phyloP scores from a whole-genome alignment of 805 yeast species.

The Saccharomycopsis lassenensis region DNA sequence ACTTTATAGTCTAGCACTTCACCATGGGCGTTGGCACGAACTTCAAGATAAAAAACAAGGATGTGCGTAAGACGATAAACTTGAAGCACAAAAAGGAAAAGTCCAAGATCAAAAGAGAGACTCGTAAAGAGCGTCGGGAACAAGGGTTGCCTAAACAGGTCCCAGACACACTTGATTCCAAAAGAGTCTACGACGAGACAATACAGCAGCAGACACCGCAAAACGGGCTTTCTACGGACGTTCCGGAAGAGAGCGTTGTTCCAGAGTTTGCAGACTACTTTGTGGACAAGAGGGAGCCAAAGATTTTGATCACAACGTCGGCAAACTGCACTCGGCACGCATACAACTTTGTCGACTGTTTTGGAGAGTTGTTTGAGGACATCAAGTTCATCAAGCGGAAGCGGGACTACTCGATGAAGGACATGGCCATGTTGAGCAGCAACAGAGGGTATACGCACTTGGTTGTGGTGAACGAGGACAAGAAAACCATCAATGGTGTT shows the following conservation, averaged over 20 bases:
- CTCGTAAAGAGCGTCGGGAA: constrained; percentile 60
- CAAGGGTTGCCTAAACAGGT: constrained; percentile 70
- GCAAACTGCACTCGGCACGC: constrained; percentile 79
- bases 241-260: constrained; percentile 43
- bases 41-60: constrained; percentile 17
- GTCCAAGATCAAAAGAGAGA: constrained; percentile 33
- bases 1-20: neutral
- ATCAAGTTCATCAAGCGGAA: constrained; percentile 82
- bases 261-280: constrained; percentile 57
- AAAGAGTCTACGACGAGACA: constrained; percentile 82
- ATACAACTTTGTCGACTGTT: constrained; percentile 78
- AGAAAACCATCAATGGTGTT: constrained; percentile 65
- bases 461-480: constrained; percentile 86
- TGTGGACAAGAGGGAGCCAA: constrained; percentile 51
- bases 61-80: constrained; percentile 12
- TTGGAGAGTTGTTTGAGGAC: constrained; percentile 78
- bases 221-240: constrained; percentile 22
- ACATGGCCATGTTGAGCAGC: constrained; percentile 72
- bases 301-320: constrained; percentile 82
- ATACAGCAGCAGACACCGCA: constrained; percentile 30
- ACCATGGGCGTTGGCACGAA: constrained; percentile 14
- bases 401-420: constrained; percentile 71
- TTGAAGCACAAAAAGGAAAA: constrained; percentile 15
- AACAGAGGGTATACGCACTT: constrained; percentile 83
- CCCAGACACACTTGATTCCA: constrained; percentile 73